Conservation (phyloP, 352 stramenopile genomes). For the Aphanomyces astaci region DNA sequence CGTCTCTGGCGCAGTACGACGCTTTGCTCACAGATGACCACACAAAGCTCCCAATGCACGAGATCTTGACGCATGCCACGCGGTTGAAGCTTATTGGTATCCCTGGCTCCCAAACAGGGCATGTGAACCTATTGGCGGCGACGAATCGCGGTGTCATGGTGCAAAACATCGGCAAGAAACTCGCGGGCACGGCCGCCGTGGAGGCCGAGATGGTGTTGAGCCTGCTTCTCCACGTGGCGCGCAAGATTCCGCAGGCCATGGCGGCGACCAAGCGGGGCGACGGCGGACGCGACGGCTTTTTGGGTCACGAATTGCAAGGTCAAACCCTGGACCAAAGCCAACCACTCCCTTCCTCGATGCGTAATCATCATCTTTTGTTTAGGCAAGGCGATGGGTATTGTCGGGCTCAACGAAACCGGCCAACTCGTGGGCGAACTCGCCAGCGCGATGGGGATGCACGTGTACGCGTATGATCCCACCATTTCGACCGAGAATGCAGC, state of each 20-base stretch:
- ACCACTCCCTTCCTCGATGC: neutral
- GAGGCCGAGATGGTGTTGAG: conserved; percentile 62
- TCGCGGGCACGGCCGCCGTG: conserved; percentile 60
- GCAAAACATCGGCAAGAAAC: conserved; percentile 64
- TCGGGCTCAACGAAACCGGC: conserved; percentile 64
- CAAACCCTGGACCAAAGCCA: no score
- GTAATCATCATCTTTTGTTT: neutral
- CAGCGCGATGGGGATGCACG: conserved; percentile 53
- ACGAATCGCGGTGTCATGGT: conserved; percentile 68
- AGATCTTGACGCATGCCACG: conserved; percentile 1
- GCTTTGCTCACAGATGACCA: conserved; percentile 2
- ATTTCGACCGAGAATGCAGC: conserved; percentile 56
- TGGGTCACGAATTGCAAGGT: conserved; percentile 43
- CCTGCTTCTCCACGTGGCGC: conserved; percentile 54
- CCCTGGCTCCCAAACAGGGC: conserved; percentile 31
- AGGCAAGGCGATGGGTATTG: conserved; percentile 54
- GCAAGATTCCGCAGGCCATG: conserved; percentile 48
- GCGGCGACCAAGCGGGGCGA: conserved; percentile 25
- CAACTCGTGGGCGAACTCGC: conserved; percentile 70
- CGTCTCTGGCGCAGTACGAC: conserved; percentile 3
- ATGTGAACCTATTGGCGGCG: conserved; percentile 65
- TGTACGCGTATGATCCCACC: conserved; percentile 68
- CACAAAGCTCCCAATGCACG: neutral
- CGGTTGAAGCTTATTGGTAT: conserved; percentile 6
- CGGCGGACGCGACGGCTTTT: conserved; percentile 37